phyloP scores from a whole-genome alignment of 2,329 filamentous ascomycete species.

The Trichoderma koningii region DNA sequence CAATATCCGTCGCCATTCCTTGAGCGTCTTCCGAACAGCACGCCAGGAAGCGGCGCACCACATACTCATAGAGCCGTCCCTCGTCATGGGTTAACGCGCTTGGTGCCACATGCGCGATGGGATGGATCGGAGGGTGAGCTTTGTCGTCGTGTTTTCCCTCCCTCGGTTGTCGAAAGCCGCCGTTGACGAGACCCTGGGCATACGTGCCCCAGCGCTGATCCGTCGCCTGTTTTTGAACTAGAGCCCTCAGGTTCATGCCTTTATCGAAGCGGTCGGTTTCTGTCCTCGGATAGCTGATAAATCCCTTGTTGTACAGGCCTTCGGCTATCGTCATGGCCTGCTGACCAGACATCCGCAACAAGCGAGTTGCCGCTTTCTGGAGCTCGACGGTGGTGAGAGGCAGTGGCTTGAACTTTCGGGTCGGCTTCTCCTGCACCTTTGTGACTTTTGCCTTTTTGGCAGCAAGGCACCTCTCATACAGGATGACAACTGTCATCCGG shows the following conservation, averaged over 20 bases:
- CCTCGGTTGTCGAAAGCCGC: constrained; percentile 78
- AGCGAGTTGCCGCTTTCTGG: constrained; percentile 90
- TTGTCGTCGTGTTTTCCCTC: constrained; percentile 90
- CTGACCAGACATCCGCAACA: constrained; percentile 88
- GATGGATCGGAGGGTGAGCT: constrained; percentile 95
- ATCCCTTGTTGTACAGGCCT: constrained; percentile 86
- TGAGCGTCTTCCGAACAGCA: constrained; percentile 95
- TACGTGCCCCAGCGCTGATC: constrained; percentile 78
- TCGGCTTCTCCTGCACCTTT: constrained; percentile 87
- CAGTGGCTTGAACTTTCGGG: constrained; percentile 89
- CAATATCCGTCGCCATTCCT: constrained; percentile 81
- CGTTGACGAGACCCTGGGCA: constrained; percentile 72
- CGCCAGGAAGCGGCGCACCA: constrained; percentile 86
- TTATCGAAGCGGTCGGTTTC: constrained; percentile 95
- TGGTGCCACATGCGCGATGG: constrained; percentile 78
- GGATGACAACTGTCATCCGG: constrained; percentile 73
- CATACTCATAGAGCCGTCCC: constrained; percentile 84
- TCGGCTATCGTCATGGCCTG: constrained; percentile 89
- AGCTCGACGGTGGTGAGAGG: constrained; percentile 94
- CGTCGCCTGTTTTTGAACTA: constrained; percentile 82
- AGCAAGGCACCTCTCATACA: constrained; percentile 81
- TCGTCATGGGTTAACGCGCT: constrained; percentile 67
- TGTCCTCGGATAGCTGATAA: constrained; percentile 95
- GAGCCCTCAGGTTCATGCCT: constrained; percentile 76
- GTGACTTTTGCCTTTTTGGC: constrained; percentile 77